These are phyloP conservation scores for Globisporangium nunn DNA, from an alignment of 352 stramenopile species.

Conservation along the genomic window DNA sequence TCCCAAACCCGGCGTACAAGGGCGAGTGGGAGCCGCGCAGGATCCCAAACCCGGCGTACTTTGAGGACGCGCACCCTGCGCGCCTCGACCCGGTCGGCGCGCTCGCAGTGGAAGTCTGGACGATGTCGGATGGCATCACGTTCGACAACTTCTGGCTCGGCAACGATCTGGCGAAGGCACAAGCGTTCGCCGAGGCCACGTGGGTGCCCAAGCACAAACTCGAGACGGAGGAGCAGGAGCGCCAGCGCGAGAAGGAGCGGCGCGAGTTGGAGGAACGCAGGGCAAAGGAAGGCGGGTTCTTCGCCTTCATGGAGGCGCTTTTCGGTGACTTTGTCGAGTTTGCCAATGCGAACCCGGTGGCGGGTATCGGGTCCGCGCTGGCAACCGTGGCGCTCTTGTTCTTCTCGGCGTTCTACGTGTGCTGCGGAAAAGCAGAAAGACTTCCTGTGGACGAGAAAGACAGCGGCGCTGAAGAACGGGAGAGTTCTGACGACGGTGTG, in stretches of 20 bases:
- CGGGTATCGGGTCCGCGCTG: conserved; percentile 37
- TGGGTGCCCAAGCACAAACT: conserved; percentile 69
- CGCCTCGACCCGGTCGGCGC: conserved; percentile 85
- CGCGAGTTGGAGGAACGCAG: conserved; percentile 26
- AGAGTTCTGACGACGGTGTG: conserved; percentile 21
- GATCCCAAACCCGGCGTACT: conserved; percentile 89
- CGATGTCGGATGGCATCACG: conserved; percentile 82
- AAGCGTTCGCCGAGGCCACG: conserved; percentile 70
- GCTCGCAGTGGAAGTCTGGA: conserved; percentile 90
- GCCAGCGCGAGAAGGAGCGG: conserved; percentile 35
- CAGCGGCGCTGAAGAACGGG: conserved; percentile 21
- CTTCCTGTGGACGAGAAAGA: conserved; percentile 23
- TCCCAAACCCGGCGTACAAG: conserved; percentile 91
- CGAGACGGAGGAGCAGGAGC: conserved; percentile 51
- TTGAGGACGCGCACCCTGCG: conserved; percentile 73
- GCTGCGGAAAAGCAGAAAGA: conserved; percentile 37
- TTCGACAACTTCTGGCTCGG: conserved; percentile 93
- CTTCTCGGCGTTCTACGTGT: conserved; percentile 50
- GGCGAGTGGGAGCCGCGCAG: conserved; percentile 85
- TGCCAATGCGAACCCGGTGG: conserved; percentile 45
- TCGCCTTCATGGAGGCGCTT: conserved; percentile 32
- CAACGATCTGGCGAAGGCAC: conserved; percentile 72
- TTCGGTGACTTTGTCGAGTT: conserved; percentile 40
- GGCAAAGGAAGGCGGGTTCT: conserved; percentile 43
- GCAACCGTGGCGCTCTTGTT: conserved; percentile 34